Evolutionary conservation across 2,329 filamentous ascomycete genomes (phyloP), one percentile per base, ranked within the genome.

Genomic region (Blastomyces percursus): DNA sequence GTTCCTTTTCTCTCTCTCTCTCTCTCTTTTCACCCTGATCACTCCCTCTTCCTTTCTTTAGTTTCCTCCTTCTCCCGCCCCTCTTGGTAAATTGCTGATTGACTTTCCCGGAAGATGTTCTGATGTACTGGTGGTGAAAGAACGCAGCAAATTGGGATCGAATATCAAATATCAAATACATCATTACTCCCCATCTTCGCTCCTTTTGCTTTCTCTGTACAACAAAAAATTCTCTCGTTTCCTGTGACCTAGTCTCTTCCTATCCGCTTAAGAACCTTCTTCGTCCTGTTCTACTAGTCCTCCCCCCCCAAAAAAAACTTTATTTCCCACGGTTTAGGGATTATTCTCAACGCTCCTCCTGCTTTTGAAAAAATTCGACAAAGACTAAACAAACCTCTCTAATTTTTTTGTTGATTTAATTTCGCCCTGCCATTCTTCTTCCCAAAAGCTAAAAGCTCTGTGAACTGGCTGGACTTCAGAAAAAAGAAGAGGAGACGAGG

Each of bases 1-100:
- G 2, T 30, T 30, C 4, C 27, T 51, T 48, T 6, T 59, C 62
- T 55, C 38, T 62, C 27, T 48, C 62, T 2, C 27, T 32, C 56
- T 59, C 52, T 59, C 55, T 50, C 61, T 35, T 35, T 58, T 62
- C 46, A 61, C 57, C 24, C 14, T 46, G 46, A 52, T 65, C 63
- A 63, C 62, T 63, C 66, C 60, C 59, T 60, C 55, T 57, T 46
- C 44, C 44, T 63, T 61, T 30, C 27, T 30, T 30, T 4, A 30
- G 27, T 30, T 30, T 30, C 27, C 4, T 30, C 2, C 27, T 4
- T 30, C 27, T 30, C 27, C 4, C 27, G 2, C 27, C 27, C 27
- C 27, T 30, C 27, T 30, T 4, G 27, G 27, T 30, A 30, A 30
- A 4, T 30, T 4, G 27, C 27, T 61, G 65, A 65, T 67, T 66